A percentile compares a stretch with the other conserved stretches of the same genome.
Conservation (phyloP, 306 rosid species). For the Castanopsis chinensis region DNA sequence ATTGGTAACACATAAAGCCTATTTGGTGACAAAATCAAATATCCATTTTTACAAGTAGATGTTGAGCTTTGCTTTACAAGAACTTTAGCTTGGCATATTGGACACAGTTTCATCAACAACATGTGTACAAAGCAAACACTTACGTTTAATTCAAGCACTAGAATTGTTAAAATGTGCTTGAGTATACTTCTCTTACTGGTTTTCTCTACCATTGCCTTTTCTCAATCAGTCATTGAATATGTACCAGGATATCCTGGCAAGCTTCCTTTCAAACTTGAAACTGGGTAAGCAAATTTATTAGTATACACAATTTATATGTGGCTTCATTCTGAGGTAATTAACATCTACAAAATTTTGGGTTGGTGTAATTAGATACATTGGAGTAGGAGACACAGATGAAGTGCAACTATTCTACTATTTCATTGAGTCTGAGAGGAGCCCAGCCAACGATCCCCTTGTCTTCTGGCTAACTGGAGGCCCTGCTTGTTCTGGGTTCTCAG, state of each 20-base stretch:
- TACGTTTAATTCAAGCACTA: not conserved
- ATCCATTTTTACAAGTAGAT: too few species aligned
- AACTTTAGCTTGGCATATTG: too few species aligned
- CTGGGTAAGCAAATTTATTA: constrained; percentile 4
- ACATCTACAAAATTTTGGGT: not conserved
- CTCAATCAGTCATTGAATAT: not conserved
- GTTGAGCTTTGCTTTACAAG: too few species aligned
- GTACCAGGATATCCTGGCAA: not conserved
- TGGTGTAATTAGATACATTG: constrained; percentile 15
- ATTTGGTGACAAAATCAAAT: too few species aligned
- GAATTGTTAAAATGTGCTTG: not conserved
- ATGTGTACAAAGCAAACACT: not conserved
- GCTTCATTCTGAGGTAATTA: not conserved
- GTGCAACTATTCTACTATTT: constrained; percentile 30
- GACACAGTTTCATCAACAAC: not conserved
- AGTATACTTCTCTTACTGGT: not conserved
- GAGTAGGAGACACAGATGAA: constrained; percentile 13
- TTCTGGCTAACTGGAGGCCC: constrained; percentile 34
- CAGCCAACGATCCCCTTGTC: constrained; percentile 21
- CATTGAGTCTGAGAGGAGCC: constrained; percentile 22
- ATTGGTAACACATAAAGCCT: not conserved
- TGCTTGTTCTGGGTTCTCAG: constrained; percentile 25
- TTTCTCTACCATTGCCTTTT: constrained; percentile 3
- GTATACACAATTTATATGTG: too few species aligned
- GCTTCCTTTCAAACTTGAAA: constrained; percentile 13